A percentile compares a stretch with the other conserved stretches of the same genome.
Evolutionary conservation across 352 stramenopile species (phyloP).

Genomic region (Globisporangium emineosum): DNA sequence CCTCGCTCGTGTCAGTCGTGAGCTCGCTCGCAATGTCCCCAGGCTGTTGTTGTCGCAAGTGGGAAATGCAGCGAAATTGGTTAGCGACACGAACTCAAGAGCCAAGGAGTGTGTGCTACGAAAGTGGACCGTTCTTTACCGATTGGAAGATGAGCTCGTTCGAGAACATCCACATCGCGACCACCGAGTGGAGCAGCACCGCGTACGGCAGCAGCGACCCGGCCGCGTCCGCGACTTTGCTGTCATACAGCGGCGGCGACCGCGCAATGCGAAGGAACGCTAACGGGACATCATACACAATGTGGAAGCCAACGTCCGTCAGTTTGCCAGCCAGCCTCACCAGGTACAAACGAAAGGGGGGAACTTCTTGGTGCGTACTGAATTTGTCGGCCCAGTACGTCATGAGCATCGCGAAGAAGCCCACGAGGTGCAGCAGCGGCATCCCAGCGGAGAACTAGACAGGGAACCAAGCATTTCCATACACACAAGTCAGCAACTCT

Average conservation of each 20-base stretch:
- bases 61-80: neutral
- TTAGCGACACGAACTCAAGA: neutral
- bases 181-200: slow-evolving; percentile 64
- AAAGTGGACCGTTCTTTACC: slow-evolving; percentile 17
- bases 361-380: slow-evolving; percentile 47
- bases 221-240: slow-evolving; percentile 54
- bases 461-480: neutral
- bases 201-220: slow-evolving; percentile 70
- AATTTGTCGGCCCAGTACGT: slow-evolving; percentile 88
- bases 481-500: neutral
- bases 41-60: slow-evolving; percentile 1
- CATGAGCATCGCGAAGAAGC: slow-evolving; percentile 66
- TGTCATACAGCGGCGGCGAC: slow-evolving; percentile 69
- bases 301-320: neutral
- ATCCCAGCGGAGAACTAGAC: slow-evolving; percentile 76
- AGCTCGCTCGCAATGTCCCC: slow-evolving; percentile 20
- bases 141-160: slow-evolving; percentile 84
- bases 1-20: neutral
- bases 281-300: neutral
- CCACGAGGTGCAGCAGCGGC: slow-evolving; percentile 73
- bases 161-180: slow-evolving; percentile 87
- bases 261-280: slow-evolving; percentile 71
- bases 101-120: neutral
- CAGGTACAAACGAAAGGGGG: neutral
- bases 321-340: neutral